Base-by-base conservation (phyloP, 306 rosid genomes). In the Cyclanthera cordifolia region DNA sequence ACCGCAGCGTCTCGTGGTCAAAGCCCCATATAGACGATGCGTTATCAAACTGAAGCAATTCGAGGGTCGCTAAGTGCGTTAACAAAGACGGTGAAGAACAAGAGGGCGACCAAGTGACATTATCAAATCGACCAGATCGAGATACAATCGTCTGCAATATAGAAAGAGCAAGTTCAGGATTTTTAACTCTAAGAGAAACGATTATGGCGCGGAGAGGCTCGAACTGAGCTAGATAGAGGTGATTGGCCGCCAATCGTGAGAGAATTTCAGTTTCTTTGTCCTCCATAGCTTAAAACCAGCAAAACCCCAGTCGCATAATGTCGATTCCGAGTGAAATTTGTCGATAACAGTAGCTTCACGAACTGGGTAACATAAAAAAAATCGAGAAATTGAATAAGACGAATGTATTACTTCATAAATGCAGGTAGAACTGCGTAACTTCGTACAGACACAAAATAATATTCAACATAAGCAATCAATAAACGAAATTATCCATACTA, bases 171-270 rank as follows among this genome's bases (percentile, higher is more conserved):
- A 93, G 84, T 73, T 76, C 90, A 11, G 94, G 91, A 74, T 79
- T 76, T 1, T 89, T 88, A 15, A 85, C 73, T 14, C 95, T 86
- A 68, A 89, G 94, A 4, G 90, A 93, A 47, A 84, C 74, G 54
- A 92, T 75, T 57, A 85, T 78, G 24, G 93, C 96, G 3, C 96
- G 90, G 45, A 92, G 73, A 47, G 98, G 96, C 79, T 89, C 96
- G 76, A 87, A 92, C 77, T 89, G 93, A 24, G 90, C 95, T 2
- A 92, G 85, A 77, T 72, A 79, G 52, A 92, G 95, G 67, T 92
- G 93, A 78, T 92, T 92, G 1, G 96, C 95, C 10, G 86, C 93
- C 8, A 92, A 85, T 72, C 96, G 88, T n/a, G 89, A 76, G 27
- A 92, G 93, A 53, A 87, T 82, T 79, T 92, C 85, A 24, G 90